Conservation (phyloP, 306 rosid species). For the Mucuna pruriens region DNA sequence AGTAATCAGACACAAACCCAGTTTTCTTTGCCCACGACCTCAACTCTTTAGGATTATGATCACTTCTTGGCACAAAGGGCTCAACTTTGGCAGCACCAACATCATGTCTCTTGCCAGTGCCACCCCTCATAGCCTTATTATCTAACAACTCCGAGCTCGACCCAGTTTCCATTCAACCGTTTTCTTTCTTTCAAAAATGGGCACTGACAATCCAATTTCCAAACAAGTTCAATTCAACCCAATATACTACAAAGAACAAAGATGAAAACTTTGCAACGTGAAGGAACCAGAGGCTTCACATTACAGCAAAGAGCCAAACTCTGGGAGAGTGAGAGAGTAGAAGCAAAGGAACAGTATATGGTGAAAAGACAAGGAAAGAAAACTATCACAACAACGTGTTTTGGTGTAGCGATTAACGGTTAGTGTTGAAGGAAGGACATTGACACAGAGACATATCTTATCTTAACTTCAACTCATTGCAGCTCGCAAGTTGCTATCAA, state of each 20-base stretch:
- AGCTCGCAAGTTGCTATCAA: constrained; percentile 49
- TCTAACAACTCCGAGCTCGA: constrained; percentile 45
- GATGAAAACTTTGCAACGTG: constrained; percentile 29
- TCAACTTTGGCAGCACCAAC: constrained; percentile 51
- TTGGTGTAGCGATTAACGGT: constrained; percentile 2
- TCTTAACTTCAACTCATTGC: constrained; percentile 31
- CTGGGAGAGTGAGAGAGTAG: constrained; percentile 43
- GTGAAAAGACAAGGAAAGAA: constrained; percentile 22
- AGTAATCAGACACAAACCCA: constrained; percentile 83
- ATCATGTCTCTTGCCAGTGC: constrained; percentile 41
- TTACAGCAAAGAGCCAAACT: constrained; percentile 12
- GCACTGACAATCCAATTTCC: neutral
- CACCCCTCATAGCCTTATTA: constrained; percentile 41
- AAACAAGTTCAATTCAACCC: constrained; percentile 12
- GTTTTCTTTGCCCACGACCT: constrained; percentile 92
- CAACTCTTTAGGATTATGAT: constrained; percentile 76
- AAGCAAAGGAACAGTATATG: constrained; percentile 53
- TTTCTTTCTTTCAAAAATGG: constrained; percentile 32
- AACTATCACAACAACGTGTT: constrained; percentile 33
- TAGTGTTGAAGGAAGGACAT: constrained; percentile 2
- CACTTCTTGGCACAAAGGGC: constrained; percentile 70
- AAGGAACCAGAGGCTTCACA: constrained; percentile 36
- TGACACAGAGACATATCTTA: constrained; percentile 28
- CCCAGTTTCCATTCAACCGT: constrained; percentile 58
- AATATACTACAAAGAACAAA: constrained; percentile 30